A percentile compares a stretch with the other conserved stretches of the same genome.
Conservation (phyloP, 2,329 filamentous ascomycete genomes). For the Colletotrichum melonis region DNA sequence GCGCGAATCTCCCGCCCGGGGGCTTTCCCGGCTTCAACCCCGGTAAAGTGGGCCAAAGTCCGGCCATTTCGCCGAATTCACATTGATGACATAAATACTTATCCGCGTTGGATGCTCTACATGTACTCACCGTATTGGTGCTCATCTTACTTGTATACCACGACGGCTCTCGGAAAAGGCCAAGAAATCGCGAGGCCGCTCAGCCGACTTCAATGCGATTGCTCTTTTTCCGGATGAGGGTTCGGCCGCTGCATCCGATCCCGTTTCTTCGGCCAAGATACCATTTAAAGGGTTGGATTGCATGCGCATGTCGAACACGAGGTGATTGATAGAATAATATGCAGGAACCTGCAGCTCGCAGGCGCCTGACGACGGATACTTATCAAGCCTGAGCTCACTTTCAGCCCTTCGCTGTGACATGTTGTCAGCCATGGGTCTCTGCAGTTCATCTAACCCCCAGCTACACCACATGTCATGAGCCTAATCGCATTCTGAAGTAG, state of each 20-base stretch:
- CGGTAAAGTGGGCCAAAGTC: not conserved
- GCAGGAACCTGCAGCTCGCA: constrained; percentile 6
- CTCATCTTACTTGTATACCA: too few relatives aligned
- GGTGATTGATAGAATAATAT: constrained; percentile 1
- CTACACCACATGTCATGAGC: not conserved
- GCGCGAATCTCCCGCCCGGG: not conserved
- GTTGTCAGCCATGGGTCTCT: not conserved
- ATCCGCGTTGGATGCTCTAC: not conserved
- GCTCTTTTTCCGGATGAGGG: not conserved
- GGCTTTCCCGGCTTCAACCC: not conserved
- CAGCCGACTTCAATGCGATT: not conserved
- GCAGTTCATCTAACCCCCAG: not conserved
- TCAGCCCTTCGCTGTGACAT: not conserved
- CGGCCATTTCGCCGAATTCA: not conserved
- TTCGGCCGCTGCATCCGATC: constrained; percentile 12
- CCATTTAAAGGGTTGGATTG: not conserved
- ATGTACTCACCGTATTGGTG: not conserved
- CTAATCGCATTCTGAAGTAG: not conserved
- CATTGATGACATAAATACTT: not conserved
- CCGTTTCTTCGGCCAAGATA: not conserved
- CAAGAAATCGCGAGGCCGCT: not conserved
- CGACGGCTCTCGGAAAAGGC: not conserved
- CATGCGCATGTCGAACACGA: constrained; percentile 11
- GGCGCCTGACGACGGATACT: not conserved
- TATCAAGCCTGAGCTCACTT: not conserved